A percentile compares a stretch with the other conserved stretches of the same genome.
phyloP scores from a whole-genome alignment of 805 yeast genomes.

The Nakazawaea anatomiae region DNA sequence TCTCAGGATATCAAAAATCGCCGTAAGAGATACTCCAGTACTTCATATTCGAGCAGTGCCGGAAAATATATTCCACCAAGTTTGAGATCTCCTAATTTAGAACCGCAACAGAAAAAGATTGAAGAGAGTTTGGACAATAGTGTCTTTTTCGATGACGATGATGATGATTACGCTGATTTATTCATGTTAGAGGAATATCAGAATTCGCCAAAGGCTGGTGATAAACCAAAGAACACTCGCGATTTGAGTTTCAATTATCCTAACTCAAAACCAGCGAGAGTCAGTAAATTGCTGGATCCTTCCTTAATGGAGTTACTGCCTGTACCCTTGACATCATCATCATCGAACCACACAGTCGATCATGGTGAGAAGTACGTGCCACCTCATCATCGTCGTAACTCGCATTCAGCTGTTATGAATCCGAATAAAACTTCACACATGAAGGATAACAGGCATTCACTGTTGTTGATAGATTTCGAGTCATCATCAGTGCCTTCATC shows the following conservation, averaged over 20 bases:
- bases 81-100: conserved; percentile 41
- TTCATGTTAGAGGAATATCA: conserved; percentile 32
- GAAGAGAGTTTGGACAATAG: neutral
- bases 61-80: conserved; percentile 75
- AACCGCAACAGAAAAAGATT: conserved; percentile 16
- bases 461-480: neutral
- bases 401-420: conserved; percentile 13
- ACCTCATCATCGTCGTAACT: conserved; percentile 45
- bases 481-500: conserved; percentile 9
- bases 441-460: conserved; percentile 7
- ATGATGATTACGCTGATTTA: conserved; percentile 23
- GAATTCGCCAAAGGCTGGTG: conserved; percentile 11
- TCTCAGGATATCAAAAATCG: neutral
- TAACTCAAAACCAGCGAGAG: conserved; percentile 1
- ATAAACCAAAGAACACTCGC: conserved; percentile 11
- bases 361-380: conserved; percentile 33
- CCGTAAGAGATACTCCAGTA: conserved; percentile 3
- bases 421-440: neutral
- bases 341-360: neutral
- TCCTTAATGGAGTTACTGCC: neutral
- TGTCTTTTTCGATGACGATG: conserved; percentile 11
- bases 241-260: conserved; percentile 14
- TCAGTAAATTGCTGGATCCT: neutral
- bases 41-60: conserved; percentile 22
- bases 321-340: neutral